A percentile compares a stretch with the other conserved stretches of the same genome.
These are phyloP conservation scores for Lobosporangium transversale DNA, from an alignment of 192 early-diverging fungal genomes.

Conservation along the genomic window DNA sequence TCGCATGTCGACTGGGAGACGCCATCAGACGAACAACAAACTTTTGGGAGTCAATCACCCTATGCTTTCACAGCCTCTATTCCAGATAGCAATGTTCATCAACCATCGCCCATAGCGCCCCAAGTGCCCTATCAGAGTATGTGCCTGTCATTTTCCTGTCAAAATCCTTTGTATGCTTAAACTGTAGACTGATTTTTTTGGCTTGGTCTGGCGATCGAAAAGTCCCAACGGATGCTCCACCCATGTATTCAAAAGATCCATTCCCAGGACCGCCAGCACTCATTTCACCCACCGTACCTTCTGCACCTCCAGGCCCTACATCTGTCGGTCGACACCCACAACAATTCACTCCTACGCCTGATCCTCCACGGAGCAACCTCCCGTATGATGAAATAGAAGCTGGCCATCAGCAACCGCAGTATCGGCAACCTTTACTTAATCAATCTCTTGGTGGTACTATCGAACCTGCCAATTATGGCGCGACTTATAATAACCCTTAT, in stretches of 20 bases:
- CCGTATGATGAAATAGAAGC: not conserved
- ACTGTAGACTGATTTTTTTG: too few species aligned
- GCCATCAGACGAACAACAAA: conserved; percentile 13
- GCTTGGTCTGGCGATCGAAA: not conserved
- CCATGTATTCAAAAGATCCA: conserved; percentile 12
- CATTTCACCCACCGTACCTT: not conserved
- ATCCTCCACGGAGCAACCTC: not conserved
- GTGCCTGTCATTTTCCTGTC: too few species aligned
- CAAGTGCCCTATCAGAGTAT: too few species aligned
- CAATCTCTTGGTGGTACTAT: not conserved
- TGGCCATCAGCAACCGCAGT: not conserved
- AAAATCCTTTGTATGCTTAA: too few species aligned
- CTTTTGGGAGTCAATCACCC: conserved; percentile 32
- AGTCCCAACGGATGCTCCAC: conserved; percentile 16
- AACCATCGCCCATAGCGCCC: not conserved
- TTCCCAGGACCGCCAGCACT: not conserved
- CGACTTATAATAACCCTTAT: conserved; percentile 8
- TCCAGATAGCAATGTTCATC: not conserved
- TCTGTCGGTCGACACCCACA: not conserved
- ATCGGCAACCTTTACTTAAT: not conserved
- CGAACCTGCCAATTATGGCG: conserved; percentile 29
- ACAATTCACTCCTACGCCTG: conserved; percentile 1
- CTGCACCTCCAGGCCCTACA: not conserved
- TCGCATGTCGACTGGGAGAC: conserved; percentile 12
- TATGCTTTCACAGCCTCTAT: conserved; percentile 10